Base-by-base conservation (phyloP, 2,329 filamentous ascomycete genomes). In the Malbranchea cinnamomea region DNA sequence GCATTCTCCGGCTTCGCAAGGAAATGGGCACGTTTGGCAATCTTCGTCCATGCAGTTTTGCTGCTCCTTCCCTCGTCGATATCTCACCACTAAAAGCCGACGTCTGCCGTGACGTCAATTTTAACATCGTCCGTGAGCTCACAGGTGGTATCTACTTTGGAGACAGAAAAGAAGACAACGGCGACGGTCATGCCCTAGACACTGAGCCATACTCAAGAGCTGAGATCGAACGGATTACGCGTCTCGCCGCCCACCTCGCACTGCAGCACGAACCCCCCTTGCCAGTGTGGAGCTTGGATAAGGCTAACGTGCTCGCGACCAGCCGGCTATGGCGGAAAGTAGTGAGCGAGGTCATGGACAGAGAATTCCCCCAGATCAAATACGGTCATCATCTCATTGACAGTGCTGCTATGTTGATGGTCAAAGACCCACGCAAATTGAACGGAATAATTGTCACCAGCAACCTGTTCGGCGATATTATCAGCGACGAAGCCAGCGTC, bases 61-160 rank as follows among this genome's bases (percentile, higher is more conserved):
- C 83, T 29, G 85, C 84, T 1, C 80, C 87, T 31, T 70, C 74
- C 16, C 76, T 94, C 28, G 75, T 93, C 48, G 75, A 85, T 28
- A 70, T 67, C 49, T 94, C 84, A 7, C 87, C 87, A 0, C 73
- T 95, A 39, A 92, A 92, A 60, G 74, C 79, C 32, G 70, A 78
- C 3, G 69, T 94, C 38, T 91, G 81, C 67, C 69, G 74, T 39
- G 85, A 81, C 47, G 84, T 81, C 45, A 79, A 95, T 66, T 82
- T 95, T 60, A 81, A 80, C 60, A 78, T 95, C 49, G 77, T 95
- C 38, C 81, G 87, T 28, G 87, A 95, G 60, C 59, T 94, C 30
- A 94, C 85, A 0, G 80, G 82, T 12, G 85, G 87, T 26, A 85
- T 94, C 56, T 94, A 95, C 67, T 95, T 95, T 56, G 85, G 87